phyloP scores from a whole-genome alignment of 176 grass and related monocot species.

The sorghum (Sorghum bicolor) region Sorghum_bicolor_NCBIv3 NC_012872.2:57339001-57339500 shows the following conservation, averaged over 20 bases:
- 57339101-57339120: slow-evolving; percentile 73
- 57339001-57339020: neutral
- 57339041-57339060: slow-evolving; percentile 2
- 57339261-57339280: slow-evolving; percentile 48
- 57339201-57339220: slow-evolving; percentile 85
- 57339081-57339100: slow-evolving; percentile 74
- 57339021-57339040: too few species aligned
- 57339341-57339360: slow-evolving; percentile 78
- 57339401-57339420: neutral
- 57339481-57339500: neutral
- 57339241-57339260: slow-evolving; percentile 83
- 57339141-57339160: slow-evolving; percentile 72
- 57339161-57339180: slow-evolving; percentile 79
- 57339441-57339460: neutral
- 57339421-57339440: neutral
- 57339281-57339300: slow-evolving; percentile 26
- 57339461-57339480: neutral
- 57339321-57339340: slow-evolving; percentile 55
- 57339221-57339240: slow-evolving; percentile 85
- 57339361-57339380: slow-evolving; percentile 65
- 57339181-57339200: slow-evolving; percentile 80
- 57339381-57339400: neutral
- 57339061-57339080: slow-evolving; percentile 73
- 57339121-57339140: slow-evolving; percentile 57
- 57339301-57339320: slow-evolving; percentile 38